Evolutionary conservation across 768 basidiomycete genomes (phyloP).

Genomic region (Termitomyces sp.): DNA sequence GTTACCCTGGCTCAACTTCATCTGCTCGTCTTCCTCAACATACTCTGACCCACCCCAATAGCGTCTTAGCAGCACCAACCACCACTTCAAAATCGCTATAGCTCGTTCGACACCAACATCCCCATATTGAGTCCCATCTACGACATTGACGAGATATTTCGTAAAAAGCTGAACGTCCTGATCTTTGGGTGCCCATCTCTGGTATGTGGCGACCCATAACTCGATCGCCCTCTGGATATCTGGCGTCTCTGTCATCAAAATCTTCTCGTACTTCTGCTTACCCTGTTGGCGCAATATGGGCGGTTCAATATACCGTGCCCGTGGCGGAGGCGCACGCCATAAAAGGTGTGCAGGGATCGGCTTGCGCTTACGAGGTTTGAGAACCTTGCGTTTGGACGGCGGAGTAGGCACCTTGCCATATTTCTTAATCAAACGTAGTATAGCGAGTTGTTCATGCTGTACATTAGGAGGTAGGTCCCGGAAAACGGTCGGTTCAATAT

Average conservation of each 20-base stretch:
- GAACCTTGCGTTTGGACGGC: slow-evolving; percentile 39
- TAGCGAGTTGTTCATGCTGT: slow-evolving; percentile 71
- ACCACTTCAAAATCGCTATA: slow-evolving; percentile 74
- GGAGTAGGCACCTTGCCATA: slow-evolving; percentile 34
- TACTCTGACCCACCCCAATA: slow-evolving; percentile 57
- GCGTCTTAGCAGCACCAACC: slow-evolving; percentile 65
- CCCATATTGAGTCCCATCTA: slow-evolving; percentile 47
- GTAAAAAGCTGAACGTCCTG: slow-evolving; percentile 74
- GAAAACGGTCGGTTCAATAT: slow-evolving; percentile 74
- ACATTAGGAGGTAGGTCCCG: slow-evolving; percentile 54
- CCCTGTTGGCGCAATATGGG: slow-evolving; percentile 56
- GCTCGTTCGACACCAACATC: slow-evolving; percentile 66
- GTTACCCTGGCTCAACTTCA: slow-evolving; percentile 25
- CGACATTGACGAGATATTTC: slow-evolving; percentile 64
- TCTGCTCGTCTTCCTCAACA: slow-evolving; percentile 28
- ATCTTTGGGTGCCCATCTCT: slow-evolving; percentile 56
- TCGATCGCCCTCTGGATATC: slow-evolving; percentile 73
- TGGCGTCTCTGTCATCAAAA: slow-evolving; percentile 55
- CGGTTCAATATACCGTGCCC: slow-evolving; percentile 43
- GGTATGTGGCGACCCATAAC: slow-evolving; percentile 68
- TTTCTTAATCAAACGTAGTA: slow-evolving; percentile 45
- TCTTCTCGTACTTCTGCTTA: slow-evolving; percentile 48
- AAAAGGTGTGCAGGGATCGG: slow-evolving; percentile 35
- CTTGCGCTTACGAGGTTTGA: slow-evolving; percentile 46
- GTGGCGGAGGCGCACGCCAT: slow-evolving; percentile 47